Evolutionary conservation across 192 early-diverging fungal species (phyloP), one percentile per base, ranked within the genome.

Genomic region (Entomortierella lignicola): DNA sequence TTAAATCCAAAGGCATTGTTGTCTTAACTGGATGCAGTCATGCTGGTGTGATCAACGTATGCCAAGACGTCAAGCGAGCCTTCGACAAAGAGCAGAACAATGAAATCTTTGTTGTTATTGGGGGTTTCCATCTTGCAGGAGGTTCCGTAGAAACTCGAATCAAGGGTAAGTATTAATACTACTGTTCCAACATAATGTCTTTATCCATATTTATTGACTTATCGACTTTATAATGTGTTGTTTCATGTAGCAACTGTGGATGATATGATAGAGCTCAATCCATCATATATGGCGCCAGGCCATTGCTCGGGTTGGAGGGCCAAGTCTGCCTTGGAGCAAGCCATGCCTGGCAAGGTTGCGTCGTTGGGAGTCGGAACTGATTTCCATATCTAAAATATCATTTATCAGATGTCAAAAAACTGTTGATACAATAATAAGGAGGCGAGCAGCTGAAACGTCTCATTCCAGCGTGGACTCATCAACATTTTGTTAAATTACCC

Each of bases 241-340:
- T 7, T 34, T 21, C n/a, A 8, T 23, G 8, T 55, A 79, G 75
- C 70, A 30, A 79, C 75, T 6, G 68, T 79, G 25, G 50, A 55
- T 34, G 75, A 79, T 26, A 73, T 73, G 66, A 21, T 48, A 17
- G 44, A 30, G 4, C 26, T 81, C 43, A 60, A 69, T 20, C 80
- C 80, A 2, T 39, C 66, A 1, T 81, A 51, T 26, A 58, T 81
- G 57, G 80, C 80, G 8, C 80, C 80, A 21, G 80, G 80, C 7
- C 80, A 81, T 60, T 81, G 80, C 65, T 81, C 80, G 25, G 80
- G 80, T 29, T 81, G 80, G 80, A 55, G 71, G 11, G 63, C 71
- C 37, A 81, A 70, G 53, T 44, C 71, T 4, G 80, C 80, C 11
- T 48, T 81, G 15, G 80, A 81, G 43, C 34, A 79, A 29, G 62